Evolutionary conservation across 192 early-diverging fungal species (phyloP).

Genomic region (Coemansia sp.): DNA sequence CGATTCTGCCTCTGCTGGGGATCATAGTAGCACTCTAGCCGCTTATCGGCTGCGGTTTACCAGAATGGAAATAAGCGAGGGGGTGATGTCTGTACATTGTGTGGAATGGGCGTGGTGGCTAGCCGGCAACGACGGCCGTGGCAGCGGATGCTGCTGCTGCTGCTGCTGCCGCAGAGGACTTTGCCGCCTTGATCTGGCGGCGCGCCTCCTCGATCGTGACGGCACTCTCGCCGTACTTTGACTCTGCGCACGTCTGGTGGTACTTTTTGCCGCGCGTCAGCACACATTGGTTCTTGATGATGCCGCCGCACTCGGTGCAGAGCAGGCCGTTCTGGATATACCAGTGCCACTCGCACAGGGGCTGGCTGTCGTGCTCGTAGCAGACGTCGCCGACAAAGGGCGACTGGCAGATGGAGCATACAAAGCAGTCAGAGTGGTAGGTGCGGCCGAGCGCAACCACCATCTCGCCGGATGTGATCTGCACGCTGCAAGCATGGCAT

Average conservation of each 20-base stretch:
- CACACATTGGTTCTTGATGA: slow-evolving; percentile 48
- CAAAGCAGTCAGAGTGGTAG: slow-evolving; percentile 49
- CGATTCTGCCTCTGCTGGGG: no score
- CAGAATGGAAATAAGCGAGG: no score
- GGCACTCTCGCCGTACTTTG: slow-evolving; percentile 42
- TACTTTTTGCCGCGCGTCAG: slow-evolving; percentile 49
- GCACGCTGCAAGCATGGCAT: slow-evolving; percentile 47
- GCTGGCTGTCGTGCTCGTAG: slow-evolving; percentile 49
- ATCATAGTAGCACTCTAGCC: no score
- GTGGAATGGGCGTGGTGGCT: no score
- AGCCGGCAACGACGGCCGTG: no score
- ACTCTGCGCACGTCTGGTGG: slow-evolving; percentile 43
- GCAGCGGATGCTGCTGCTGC: no score
- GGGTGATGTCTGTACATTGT: no score
- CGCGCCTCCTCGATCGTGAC: slow-evolving; percentile 40
- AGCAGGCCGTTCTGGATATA: slow-evolving; percentile 46
- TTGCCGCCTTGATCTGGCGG: slow-evolving; percentile 28
- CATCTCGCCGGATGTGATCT: slow-evolving; percentile 49
- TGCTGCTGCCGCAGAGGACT: neutral
- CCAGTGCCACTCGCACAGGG: slow-evolving; percentile 51
- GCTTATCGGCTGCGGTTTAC: no score
- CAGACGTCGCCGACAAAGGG: slow-evolving; percentile 50
- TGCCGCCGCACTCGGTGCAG: slow-evolving; percentile 47
- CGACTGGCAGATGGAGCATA: slow-evolving; percentile 50
- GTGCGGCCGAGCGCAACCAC: slow-evolving; percentile 45